Evolutionary conservation across 106 monocot genomes (phyloP).

Genomic region (Dactylorhiza incarnata): DNA sequence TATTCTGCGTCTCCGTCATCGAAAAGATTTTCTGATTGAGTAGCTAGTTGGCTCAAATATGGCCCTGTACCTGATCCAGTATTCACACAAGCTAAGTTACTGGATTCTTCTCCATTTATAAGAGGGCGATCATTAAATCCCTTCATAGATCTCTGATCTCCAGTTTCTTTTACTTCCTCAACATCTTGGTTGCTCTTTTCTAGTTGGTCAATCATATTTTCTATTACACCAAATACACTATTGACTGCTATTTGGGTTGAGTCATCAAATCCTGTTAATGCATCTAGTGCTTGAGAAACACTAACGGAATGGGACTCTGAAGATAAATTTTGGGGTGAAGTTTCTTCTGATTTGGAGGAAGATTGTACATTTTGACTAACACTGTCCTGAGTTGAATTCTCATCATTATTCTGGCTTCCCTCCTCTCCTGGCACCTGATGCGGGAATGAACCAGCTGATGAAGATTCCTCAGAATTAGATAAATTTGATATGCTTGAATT

Average conservation of each 20-base stretch:
- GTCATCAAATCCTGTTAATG: slow-evolving; percentile 90
- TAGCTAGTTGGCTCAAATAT: slow-evolving; percentile 7
- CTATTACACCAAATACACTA: slow-evolving; percentile 93
- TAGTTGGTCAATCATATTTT: slow-evolving; percentile 90
- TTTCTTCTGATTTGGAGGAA: slow-evolving; percentile 32
- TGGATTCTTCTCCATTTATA: slow-evolving; percentile 10
- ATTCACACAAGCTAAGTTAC: slow-evolving; percentile 6
- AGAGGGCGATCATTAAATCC: background rate
- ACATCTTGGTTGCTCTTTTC: slow-evolving; percentile 55
- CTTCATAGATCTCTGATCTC: slow-evolving; percentile 15
- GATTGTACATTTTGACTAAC: slow-evolving; percentile 28
- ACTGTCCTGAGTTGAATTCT: slow-evolving; percentile 22
- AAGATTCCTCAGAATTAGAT: slow-evolving; percentile 22
- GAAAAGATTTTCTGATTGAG: slow-evolving; percentile 9
- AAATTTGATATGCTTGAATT: background rate
- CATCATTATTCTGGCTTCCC: slow-evolving; percentile 23
- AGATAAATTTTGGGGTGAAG: slow-evolving; percentile 15
- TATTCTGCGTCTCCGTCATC: slow-evolving; percentile 7
- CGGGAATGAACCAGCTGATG: slow-evolving; percentile 15
- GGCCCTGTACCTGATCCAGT: slow-evolving; percentile 8
- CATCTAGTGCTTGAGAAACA: slow-evolving; percentile 82
- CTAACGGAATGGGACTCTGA: slow-evolving; percentile 34
- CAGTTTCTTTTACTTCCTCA: slow-evolving; percentile 10
- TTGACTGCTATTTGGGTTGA: slow-evolving; percentile 97
- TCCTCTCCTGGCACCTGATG: slow-evolving; percentile 16